Conservation (phyloP, 495 filamentous ascomycete genomes). For the Trichoderma gamsii region DNA sequence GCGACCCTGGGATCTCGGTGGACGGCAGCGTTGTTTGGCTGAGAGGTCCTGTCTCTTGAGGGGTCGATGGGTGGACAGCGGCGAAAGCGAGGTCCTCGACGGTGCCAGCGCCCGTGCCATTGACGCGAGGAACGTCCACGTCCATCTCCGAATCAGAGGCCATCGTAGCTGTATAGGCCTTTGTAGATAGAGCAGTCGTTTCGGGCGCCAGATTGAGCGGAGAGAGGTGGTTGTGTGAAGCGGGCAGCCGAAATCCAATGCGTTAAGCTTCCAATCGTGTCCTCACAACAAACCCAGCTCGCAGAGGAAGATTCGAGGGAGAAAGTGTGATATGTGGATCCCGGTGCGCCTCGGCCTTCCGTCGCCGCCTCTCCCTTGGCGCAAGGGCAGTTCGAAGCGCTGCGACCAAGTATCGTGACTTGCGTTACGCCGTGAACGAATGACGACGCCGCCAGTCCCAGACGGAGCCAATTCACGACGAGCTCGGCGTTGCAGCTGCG, state of each 20-base stretch:
- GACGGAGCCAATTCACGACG: too few relatives aligned
- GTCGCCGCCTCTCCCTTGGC: background rate
- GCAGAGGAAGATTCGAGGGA: background rate
- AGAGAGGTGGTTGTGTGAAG: background rate
- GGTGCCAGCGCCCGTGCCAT: slow-evolving; percentile 23
- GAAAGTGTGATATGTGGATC: slow-evolving; percentile 8
- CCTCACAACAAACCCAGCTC: background rate
- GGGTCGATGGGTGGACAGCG: slow-evolving; percentile 34
- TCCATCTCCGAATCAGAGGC: slow-evolving; percentile 23
- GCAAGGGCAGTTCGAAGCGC: background rate
- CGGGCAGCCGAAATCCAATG: background rate
- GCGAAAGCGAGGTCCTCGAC: slow-evolving; percentile 21
- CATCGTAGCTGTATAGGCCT: slow-evolving; percentile 17
- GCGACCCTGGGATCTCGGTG: slow-evolving; percentile 38
- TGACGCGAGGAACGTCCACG: slow-evolving; percentile 21
- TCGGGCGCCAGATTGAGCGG: background rate
- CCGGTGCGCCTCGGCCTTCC: background rate
- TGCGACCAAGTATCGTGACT: background rate
- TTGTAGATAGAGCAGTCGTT: background rate
- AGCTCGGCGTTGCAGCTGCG: too few relatives aligned
- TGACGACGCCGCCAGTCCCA: too few relatives aligned
- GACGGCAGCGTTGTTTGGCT: slow-evolving; percentile 40
- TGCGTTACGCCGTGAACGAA: background rate
- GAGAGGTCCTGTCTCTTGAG: slow-evolving; percentile 33
- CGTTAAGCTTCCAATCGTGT: background rate